Percentiles rank a stretch among this genome's conserved stretches.
phyloP scores from a whole-genome alignment of 139 green algal genomes.

The Dunaliella primolecta region DNA sequence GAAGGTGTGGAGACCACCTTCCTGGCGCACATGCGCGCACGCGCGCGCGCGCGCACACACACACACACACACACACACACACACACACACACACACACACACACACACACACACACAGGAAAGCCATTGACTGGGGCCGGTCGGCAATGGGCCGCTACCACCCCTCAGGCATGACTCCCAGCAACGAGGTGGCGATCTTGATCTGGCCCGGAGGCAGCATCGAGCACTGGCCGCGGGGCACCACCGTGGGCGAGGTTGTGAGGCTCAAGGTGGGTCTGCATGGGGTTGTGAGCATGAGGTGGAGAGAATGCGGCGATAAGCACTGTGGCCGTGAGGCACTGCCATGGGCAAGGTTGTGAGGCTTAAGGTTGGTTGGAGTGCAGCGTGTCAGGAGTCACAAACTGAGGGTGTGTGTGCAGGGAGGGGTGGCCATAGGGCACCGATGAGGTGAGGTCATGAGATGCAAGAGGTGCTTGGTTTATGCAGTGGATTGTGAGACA shows the following conservation, averaged over 20 bases:
- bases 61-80: background rate
- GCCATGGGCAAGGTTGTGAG: conserved; percentile 61
- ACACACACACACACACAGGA: background rate
- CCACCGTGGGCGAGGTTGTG: conserved; percentile 65
- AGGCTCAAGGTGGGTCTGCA: conserved; percentile 1
- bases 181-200: conserved; percentile 42
- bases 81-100: background rate
- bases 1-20: too few species aligned
- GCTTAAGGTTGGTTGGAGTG: conserved; percentile 10
- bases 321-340: conserved; percentile 68
- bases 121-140: conserved; percentile 67
- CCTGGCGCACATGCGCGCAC: background rate
- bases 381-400: too few species aligned
- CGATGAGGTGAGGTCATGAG: too few species aligned
- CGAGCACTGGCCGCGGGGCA: conserved; percentile 63
- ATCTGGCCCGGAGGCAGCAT: conserved; percentile 65
- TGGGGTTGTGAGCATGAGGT: background rate
- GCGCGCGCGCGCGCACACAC: background rate
- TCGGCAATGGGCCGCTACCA: conserved; percentile 13
- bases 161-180: conserved; percentile 28
- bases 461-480: too few species aligned
- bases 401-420: too few species aligned
- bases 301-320: too few species aligned
- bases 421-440: too few species aligned
- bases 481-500: too few species aligned